These are phyloP conservation scores for Cercospora berteroae DNA, from an alignment of 2,329 filamentous ascomycete species.

Conservation along the genomic window DNA sequence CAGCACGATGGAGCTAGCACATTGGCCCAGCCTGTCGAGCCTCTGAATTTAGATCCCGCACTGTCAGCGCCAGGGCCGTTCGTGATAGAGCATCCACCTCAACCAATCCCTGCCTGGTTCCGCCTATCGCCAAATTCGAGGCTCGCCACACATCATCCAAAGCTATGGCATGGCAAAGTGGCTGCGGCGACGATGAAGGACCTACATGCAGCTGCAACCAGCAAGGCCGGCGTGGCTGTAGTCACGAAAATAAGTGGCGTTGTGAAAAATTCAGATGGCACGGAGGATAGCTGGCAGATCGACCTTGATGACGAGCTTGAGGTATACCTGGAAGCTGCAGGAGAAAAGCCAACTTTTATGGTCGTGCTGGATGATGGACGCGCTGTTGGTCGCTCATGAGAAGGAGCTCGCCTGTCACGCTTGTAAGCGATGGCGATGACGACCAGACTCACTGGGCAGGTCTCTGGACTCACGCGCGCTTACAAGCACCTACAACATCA, in stretches of 20 bases:
- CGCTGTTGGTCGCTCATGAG: background rate
- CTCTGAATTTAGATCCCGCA: constrained; percentile 27
- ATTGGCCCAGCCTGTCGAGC: constrained; percentile 20
- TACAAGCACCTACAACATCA: background rate
- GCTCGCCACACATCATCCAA: constrained; percentile 47
- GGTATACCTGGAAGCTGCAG: constrained; percentile 64
- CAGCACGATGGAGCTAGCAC: constrained; percentile 10
- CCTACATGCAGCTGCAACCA: constrained; percentile 59
- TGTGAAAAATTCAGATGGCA: constrained; percentile 44
- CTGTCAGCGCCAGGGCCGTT: constrained; percentile 17
- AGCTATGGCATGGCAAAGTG: constrained; percentile 67
- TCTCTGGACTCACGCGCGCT: background rate
- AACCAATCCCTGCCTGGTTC: constrained; percentile 61
- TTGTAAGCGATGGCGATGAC: background rate
- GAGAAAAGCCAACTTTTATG: constrained; percentile 56
- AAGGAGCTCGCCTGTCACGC: background rate
- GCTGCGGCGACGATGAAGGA: constrained; percentile 58
- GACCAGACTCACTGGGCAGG: background rate
- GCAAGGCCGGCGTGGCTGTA: constrained; percentile 49
- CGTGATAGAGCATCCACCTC: constrained; percentile 33
- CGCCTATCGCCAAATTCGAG: constrained; percentile 66
- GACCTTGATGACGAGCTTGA: constrained; percentile 69
- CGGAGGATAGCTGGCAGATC: constrained; percentile 63
- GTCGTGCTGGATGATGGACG: constrained; percentile 32
- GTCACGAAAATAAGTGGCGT: constrained; percentile 23